Conservation (phyloP, 2,329 filamentous ascomycete species). For the Paraphoma sp. region DNA sequence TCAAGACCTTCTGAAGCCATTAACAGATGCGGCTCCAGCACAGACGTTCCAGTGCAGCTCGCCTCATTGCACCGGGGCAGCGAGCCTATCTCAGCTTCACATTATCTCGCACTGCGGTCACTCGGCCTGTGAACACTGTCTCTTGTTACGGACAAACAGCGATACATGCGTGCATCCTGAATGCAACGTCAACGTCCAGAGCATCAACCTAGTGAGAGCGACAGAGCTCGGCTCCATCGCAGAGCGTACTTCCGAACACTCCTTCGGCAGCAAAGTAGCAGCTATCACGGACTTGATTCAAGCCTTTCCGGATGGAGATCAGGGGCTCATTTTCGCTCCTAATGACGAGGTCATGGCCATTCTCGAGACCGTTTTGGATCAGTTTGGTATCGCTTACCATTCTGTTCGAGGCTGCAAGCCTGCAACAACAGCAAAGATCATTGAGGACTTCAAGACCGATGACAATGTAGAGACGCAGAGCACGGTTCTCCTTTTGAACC, state of each 20-base stretch:
- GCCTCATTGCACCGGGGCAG: conserved; percentile 14
- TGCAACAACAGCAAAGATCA: conserved; percentile 15
- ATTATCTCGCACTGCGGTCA: conserved; percentile 38
- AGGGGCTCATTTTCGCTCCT: conserved; percentile 38
- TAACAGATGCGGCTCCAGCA: background rate
- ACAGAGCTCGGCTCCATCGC: conserved; percentile 22
- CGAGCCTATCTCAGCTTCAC: conserved; percentile 13
- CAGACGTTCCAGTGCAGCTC: conserved; percentile 20
- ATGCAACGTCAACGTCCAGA: conserved; percentile 26
- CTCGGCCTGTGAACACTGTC: conserved; percentile 29
- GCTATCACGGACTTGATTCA: conserved; percentile 38
- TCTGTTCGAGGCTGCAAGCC: conserved; percentile 17
- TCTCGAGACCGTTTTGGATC: conserved; percentile 23
- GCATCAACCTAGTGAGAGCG: conserved; percentile 26
- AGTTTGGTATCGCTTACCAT: conserved; percentile 21
- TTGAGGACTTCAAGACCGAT: conserved; percentile 40
- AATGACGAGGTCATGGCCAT: conserved; percentile 23
- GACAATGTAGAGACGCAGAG: conserved; percentile 28
- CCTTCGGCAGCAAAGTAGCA: conserved; percentile 36
- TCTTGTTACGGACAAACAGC: conserved; percentile 24
- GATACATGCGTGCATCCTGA: conserved; percentile 26
- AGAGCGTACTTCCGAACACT: conserved; percentile 30
- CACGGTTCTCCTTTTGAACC: conserved; percentile 64
- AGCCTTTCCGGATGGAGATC: conserved; percentile 48
- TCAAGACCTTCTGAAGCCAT: conserved; percentile 9